Evolutionary conservation across 345 rosid species (phyloP), one percentile per base, ranked within the genome.

Genomic region (Lepidium africanum): DNA sequence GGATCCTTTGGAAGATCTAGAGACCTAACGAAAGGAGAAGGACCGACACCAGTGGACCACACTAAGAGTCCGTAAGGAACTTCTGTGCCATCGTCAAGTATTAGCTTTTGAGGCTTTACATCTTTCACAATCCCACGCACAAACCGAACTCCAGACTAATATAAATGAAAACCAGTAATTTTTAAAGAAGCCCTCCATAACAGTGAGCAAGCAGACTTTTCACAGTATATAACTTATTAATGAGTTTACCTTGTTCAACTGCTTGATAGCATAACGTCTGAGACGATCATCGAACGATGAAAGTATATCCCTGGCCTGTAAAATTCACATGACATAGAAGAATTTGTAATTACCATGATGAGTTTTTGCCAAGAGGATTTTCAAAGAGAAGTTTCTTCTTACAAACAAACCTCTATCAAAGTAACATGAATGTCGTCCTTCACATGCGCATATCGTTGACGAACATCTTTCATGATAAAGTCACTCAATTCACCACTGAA

Each of bases 11-110:
- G 92, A 74, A 93, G 78, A 50, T 81, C 87, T 36, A 88, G 74
- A 70, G 92, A 82, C 51, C 77, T 85, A 19, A 88, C 85, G 46
- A 93, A 80, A 61, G 85, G 15, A 43, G 96, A 87, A 61, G 97
- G 98, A 65, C 96, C 98, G 27, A 93, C 97, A 58, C 97, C 97
- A 4, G 96, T 90, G 39, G 97, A 90, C 98, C 98, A 93, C 7
- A 88, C 96, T 76, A 93, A 75, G 62, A 93, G 77, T 37, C 98
- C 97, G 27, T 88, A 88, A 1, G 96, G 98, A 57, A 90, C 94
- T 83, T 84, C 94, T 8, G 94, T 76, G 63, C 89, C 94, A 76
- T 93, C 94, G 39, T 65, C 84, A 51, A 93, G 96, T 69, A 90
- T 73, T 59, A 93, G 77, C 72, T 84, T 83, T 74, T 77, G 81